These are phyloP conservation scores for Excoecaria cochinchinensis DNA, from an alignment of 345 rosid genomes.

Conservation along the genomic window DNA sequence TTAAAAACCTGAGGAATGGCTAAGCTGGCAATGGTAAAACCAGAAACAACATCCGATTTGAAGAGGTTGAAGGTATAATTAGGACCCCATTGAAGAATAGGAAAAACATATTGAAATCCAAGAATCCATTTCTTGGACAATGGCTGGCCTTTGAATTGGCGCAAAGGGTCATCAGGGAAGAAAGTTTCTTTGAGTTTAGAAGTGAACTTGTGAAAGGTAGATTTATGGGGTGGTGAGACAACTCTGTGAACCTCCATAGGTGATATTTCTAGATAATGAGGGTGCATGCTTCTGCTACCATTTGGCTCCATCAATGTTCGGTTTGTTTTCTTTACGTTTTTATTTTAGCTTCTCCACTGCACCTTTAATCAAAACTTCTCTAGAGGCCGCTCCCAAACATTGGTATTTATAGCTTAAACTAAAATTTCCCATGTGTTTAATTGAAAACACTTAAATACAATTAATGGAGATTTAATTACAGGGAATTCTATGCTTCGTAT, in stretches of 20 bases:
- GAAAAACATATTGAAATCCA: conserved; percentile 72
- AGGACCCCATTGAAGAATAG: conserved; percentile 92
- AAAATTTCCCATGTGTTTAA: too few species aligned
- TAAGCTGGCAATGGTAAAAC: conserved; percentile 96
- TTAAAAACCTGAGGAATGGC: conserved; percentile 90
- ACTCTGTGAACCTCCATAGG: conserved; percentile 71
- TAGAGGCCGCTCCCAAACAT: conserved; percentile 33
- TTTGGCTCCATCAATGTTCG: conserved; percentile 32
- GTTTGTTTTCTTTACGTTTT: conserved; percentile 7
- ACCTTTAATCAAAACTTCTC: conserved; percentile 21
- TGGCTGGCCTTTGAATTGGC: conserved; percentile 86
- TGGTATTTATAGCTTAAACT: too few species aligned
- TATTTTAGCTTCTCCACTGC: neutral
- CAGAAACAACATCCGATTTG: conserved; percentile 83
- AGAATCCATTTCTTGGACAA: conserved; percentile 50
- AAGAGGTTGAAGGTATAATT: conserved; percentile 60
- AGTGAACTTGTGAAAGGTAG: conserved; percentile 54
- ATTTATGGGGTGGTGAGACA: conserved; percentile 64
- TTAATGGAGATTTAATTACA: too few species aligned
- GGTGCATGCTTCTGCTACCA: conserved; percentile 7
- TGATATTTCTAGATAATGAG: conserved; percentile 36
- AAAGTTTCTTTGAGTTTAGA: conserved; percentile 76
- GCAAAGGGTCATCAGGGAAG: conserved; percentile 93
- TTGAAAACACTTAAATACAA: too few species aligned
- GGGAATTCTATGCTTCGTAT: too few species aligned